Conservation (phyloP, 1,139 yeast genomes). For the Diutina sp. region DNA sequence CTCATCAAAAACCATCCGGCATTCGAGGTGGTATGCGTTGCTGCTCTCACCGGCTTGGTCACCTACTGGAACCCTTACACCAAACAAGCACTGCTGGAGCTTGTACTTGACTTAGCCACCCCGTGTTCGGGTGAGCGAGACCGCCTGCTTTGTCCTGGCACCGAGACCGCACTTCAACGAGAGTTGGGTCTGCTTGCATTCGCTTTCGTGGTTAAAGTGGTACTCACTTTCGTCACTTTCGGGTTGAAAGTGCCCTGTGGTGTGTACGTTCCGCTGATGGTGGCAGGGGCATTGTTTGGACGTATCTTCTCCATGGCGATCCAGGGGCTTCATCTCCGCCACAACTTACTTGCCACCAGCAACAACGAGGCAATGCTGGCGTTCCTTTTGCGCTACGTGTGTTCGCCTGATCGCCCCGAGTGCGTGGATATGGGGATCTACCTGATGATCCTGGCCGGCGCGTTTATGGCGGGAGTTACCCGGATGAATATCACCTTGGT, state of each 20-base stretch:
- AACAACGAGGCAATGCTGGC: background rate
- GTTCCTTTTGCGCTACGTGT: slow-evolving; percentile 8
- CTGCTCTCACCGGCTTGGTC: slow-evolving; percentile 34
- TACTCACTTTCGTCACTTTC: slow-evolving; percentile 40
- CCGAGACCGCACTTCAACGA: slow-evolving; percentile 14
- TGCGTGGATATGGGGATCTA: slow-evolving; percentile 49
- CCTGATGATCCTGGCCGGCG: slow-evolving; percentile 56
- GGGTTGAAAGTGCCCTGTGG: slow-evolving; percentile 58
- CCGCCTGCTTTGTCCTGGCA: slow-evolving; percentile 30
- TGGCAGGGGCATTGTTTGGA: slow-evolving; percentile 54
- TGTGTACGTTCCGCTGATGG: slow-evolving; percentile 60
- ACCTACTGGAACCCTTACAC: slow-evolving; percentile 44
- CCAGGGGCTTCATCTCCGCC: slow-evolving; percentile 15
- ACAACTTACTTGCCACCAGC: slow-evolving; percentile 6
- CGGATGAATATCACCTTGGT: slow-evolving; percentile 54
- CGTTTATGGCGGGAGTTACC: slow-evolving; percentile 59
- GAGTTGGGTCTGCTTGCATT: slow-evolving; percentile 22
- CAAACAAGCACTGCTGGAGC: slow-evolving; percentile 39
- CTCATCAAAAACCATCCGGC: slow-evolving; percentile 28
- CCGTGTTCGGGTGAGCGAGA: slow-evolving; percentile 25
- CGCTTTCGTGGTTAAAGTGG: slow-evolving; percentile 35
- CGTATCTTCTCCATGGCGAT: slow-evolving; percentile 37
- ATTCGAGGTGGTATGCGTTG: slow-evolving; percentile 35
- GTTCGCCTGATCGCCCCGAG: slow-evolving; percentile 6
- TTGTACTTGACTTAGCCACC: slow-evolving; percentile 39